Evolutionary conservation across 441 rosid species (phyloP).

Genomic region (Pelargonium fulgidum): DNA sequence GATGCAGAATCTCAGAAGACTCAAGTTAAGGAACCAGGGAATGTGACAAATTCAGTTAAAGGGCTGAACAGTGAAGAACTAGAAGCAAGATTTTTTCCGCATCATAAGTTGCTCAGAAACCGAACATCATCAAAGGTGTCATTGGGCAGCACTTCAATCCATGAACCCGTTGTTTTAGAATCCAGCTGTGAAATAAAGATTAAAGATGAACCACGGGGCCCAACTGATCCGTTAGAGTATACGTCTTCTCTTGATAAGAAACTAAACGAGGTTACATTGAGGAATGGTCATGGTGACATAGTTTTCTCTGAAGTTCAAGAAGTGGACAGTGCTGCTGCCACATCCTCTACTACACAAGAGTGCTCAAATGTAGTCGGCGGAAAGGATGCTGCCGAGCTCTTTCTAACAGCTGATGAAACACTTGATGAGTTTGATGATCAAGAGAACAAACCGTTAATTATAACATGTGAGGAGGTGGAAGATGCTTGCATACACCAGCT

Average conservation of each 20-base stretch:
- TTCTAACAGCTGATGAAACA: constrained; percentile 66
- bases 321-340: constrained; percentile 38
- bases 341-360: constrained; percentile 35
- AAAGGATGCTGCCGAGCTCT: constrained; percentile 37
- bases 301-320: constrained; percentile 42
- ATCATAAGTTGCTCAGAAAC: constrained; percentile 74
- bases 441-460: constrained; percentile 43
- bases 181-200: constrained; percentile 23
- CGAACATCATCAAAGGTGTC: constrained; percentile 39
- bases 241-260: constrained; percentile 50
- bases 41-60: constrained; percentile 40
- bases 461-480: constrained; percentile 49
- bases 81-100: constrained; percentile 92
- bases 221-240: constrained; percentile 46
- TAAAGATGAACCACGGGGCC: constrained; percentile 37
- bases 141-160: constrained; percentile 27
- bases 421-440: constrained; percentile 77
- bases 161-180: constrained; percentile 20
- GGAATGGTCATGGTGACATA: constrained; percentile 24
- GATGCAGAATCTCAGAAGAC: constrained; percentile 25
- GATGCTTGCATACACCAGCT: constrained; percentile 42
- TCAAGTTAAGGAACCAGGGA: constrained; percentile 27
- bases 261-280: constrained; percentile 22
- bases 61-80: constrained; percentile 60
- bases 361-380: constrained; percentile 25